Evolutionary conservation across 2,329 filamentous ascomycete genomes (phyloP).

Genomic region (Tolypocladium album): DNA sequence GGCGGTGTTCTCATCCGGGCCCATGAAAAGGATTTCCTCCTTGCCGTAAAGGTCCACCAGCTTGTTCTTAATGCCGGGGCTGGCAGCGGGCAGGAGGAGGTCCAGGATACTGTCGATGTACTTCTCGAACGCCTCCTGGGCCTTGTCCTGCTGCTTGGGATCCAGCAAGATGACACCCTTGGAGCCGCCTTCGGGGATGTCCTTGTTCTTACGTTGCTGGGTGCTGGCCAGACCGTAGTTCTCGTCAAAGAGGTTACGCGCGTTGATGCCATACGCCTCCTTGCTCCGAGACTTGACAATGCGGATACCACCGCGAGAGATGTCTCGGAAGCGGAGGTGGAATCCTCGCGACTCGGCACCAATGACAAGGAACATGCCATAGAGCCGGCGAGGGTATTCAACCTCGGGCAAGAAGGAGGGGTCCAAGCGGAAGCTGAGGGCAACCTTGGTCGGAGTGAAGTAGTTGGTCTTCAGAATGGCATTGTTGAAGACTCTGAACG

Average conservation of each 20-base stretch:
- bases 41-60: slow-evolving; percentile 93
- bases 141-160: slow-evolving; percentile 87
- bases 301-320: slow-evolving; percentile 91
- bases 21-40: slow-evolving; percentile 96
- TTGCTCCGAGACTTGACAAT: slow-evolving; percentile 97
- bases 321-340: slow-evolving; percentile 94
- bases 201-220: slow-evolving; percentile 99
- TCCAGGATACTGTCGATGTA: slow-evolving; percentile 99
- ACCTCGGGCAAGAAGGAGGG: slow-evolving; percentile 79
- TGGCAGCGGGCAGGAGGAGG: slow-evolving; percentile 77
- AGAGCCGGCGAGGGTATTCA: slow-evolving; percentile 88
- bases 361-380: slow-evolving; percentile 98
- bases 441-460: slow-evolving; percentile 93
- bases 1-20: slow-evolving; percentile 96
- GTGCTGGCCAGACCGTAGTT: slow-evolving; percentile 98
- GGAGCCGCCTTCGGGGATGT: slow-evolving; percentile 94
- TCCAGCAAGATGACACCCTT: slow-evolving; percentile 97
- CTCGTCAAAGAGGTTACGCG: slow-evolving; percentile 91
- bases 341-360: slow-evolving; percentile 94
- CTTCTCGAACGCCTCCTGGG: slow-evolving; percentile 90
- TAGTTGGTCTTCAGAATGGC: slow-evolving; percentile 96
- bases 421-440: slow-evolving; percentile 89
- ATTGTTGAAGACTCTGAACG: slow-evolving; percentile 92
- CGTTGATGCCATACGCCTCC: slow-evolving; percentile 94
- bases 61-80: slow-evolving; percentile 96